Percentiles rank a stretch among this genome's conserved stretches.
These are phyloP conservation scores for Apodospora peruviana DNA, from an alignment of 495 filamentous ascomycete genomes.

Conservation along the genomic window DNA sequence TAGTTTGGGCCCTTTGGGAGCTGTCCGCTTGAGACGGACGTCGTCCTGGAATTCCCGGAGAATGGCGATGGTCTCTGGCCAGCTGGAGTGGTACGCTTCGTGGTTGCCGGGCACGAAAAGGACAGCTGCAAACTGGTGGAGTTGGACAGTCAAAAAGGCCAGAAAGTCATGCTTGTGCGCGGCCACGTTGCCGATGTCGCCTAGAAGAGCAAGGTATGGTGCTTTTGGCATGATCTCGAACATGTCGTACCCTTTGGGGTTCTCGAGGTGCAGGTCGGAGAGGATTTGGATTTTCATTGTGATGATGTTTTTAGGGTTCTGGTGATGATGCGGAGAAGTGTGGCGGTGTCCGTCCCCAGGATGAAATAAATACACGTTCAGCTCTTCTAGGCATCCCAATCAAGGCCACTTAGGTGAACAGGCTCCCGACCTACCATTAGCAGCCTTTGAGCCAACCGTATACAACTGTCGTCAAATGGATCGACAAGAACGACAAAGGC, in stretches of 20 bases:
- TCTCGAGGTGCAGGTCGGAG: constrained; percentile 55
- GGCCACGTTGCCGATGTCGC: constrained; percentile 48
- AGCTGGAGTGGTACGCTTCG: constrained; percentile 46
- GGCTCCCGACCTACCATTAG: too few species aligned
- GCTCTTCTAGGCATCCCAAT: too few species aligned
- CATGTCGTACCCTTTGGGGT: constrained; percentile 34
- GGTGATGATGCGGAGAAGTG: not conserved
- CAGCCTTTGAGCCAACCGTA: too few species aligned
- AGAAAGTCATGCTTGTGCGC: constrained; percentile 32
- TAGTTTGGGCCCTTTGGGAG: not conserved
- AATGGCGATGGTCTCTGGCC: constrained; percentile 20
- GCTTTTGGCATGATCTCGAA: constrained; percentile 41
- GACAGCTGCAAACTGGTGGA: constrained; percentile 40
- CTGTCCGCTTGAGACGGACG: constrained; percentile 11
- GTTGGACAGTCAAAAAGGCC: constrained; percentile 39
- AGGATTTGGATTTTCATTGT: constrained; percentile 41
- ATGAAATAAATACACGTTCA: too few species aligned
- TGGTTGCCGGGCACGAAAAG: constrained; percentile 54
- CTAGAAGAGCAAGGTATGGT: constrained; percentile 50
- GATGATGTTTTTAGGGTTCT: not conserved
- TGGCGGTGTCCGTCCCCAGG: not conserved
- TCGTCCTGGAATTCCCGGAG: constrained; percentile 20
- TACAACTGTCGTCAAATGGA: too few species aligned
- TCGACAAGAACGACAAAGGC: too few species aligned
- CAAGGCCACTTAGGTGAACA: too few species aligned